Evolutionary conservation across 169 alveolate species (phyloP).

Genomic region (Plasmodium relictum): DNA sequence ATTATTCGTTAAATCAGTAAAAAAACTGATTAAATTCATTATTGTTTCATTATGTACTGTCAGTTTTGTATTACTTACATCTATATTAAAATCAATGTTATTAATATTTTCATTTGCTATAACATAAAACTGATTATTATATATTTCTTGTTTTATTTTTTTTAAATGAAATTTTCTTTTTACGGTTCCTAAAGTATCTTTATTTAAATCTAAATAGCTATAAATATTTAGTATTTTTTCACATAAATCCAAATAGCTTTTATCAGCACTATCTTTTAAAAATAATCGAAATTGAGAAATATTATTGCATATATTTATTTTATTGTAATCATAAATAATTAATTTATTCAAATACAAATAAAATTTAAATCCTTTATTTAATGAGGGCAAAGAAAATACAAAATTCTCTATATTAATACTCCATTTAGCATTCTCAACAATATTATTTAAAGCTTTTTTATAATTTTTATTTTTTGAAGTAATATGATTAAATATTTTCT

Average conservation of each 20-base stretch:
- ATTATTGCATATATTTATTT: slow-evolving; percentile 69
- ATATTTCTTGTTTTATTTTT: slow-evolving; percentile 17
- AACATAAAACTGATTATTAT: slow-evolving; percentile 62
- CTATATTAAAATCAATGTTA: slow-evolving; percentile 10
- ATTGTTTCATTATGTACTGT: slow-evolving; percentile 47
- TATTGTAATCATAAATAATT: slow-evolving; percentile 60
- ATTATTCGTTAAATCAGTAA: slow-evolving; percentile 36
- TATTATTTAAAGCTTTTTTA: slow-evolving; percentile 27
- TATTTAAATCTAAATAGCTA: slow-evolving; percentile 16
- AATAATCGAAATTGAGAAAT: slow-evolving; percentile 54
- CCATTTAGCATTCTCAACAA: slow-evolving; percentile 58
- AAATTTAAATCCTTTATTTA: slow-evolving; percentile 55
- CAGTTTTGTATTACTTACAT: slow-evolving; percentile 51
- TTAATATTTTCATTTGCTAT: slow-evolving; percentile 62
- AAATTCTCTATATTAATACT: slow-evolving; percentile 35
- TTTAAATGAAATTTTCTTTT: slow-evolving; percentile 26
- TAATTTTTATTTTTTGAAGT: slow-evolving; percentile 15
- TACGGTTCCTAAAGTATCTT: slow-evolving; percentile 20
- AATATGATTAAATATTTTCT: slow-evolving; percentile 39
- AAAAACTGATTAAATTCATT: slow-evolving; percentile 61
- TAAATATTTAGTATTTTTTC: slow-evolving; percentile 44
- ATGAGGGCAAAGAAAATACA: slow-evolving; percentile 28
- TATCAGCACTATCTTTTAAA: slow-evolving; percentile 21
- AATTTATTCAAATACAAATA: slow-evolving; percentile 38
- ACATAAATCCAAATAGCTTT: slow-evolving; percentile 37